phyloP scores from a whole-genome alignment of 352 stramenopile species.

The Phytopythium vexans region DNA sequence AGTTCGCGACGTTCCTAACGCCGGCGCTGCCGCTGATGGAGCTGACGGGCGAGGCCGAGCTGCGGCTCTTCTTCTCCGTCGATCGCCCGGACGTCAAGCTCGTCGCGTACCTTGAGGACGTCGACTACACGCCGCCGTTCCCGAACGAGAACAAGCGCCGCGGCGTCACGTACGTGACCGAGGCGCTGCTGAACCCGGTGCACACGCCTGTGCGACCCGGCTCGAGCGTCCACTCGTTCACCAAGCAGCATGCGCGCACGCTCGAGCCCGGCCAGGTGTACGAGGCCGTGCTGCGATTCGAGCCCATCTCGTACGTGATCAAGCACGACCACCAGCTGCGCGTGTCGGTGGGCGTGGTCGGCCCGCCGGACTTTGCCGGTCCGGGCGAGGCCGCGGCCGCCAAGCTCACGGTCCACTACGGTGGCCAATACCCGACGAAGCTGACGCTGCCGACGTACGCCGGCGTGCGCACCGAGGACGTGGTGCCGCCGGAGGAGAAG shows the following conservation, averaged over 20 bases:
- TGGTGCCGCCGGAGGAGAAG: constrained; percentile 39
- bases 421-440: constrained; percentile 61
- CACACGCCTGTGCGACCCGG: constrained; percentile 58
- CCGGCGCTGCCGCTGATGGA: constrained; percentile 50
- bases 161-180: constrained; percentile 79
- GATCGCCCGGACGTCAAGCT: constrained; percentile 62
- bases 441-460: constrained; percentile 62
- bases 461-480: constrained; percentile 57
- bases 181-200: constrained; percentile 68
- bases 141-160: constrained; percentile 78
- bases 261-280: constrained; percentile 68
- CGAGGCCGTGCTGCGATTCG: constrained; percentile 73
- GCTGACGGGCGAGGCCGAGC: constrained; percentile 66
- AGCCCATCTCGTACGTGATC: constrained; percentile 74
- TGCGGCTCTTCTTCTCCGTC: constrained; percentile 81
- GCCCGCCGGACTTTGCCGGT: constrained; percentile 52
- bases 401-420: constrained; percentile 73
- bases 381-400: constrained; percentile 46
- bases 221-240: constrained; percentile 68
- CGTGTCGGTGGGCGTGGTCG: constrained; percentile 59
- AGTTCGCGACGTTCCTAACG: constrained; percentile 66
- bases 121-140: constrained; percentile 69
- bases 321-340: constrained; percentile 77
- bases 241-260: constrained; percentile 47
- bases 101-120: constrained; percentile 74